Conservation (phyloP, 1,284 basidiomycete species). For the Cryptococcus jaspeensis region DNA sequence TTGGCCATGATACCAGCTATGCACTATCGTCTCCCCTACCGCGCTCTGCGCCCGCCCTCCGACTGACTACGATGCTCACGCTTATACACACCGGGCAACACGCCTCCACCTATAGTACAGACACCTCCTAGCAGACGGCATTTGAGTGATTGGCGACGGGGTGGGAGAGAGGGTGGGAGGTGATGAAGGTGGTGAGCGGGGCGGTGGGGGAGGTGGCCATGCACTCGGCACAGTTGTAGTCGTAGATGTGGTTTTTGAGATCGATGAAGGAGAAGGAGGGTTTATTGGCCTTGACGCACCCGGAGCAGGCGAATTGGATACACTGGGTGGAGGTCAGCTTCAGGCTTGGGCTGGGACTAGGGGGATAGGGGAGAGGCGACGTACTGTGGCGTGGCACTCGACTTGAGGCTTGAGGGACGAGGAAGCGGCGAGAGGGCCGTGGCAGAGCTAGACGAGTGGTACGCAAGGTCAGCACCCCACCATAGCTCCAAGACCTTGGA, state of each 20-base stretch:
- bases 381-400: conserved; percentile 21
- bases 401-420: conserved; percentile 9
- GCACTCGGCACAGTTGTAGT: conserved; percentile 22
- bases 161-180: conserved; percentile 1
- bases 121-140: conserved; percentile 6
- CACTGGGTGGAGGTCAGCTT: conserved; percentile 11
- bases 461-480: conserved; percentile 1
- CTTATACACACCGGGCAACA: no score
- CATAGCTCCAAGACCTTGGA: neutral
- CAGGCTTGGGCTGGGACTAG: neutral
- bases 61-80: no score
- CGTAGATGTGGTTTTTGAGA: conserved; percentile 22
- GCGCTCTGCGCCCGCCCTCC: neutral
- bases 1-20: neutral
- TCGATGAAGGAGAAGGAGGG: conserved; percentile 18
- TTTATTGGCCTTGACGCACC: conserved; percentile 18
- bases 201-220: conserved; percentile 6
- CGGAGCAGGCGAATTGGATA: conserved; percentile 25
- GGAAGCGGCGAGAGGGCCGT: conserved; percentile 17
- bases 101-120: neutral
- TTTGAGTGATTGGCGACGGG: neutral
- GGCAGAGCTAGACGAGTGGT: conserved; percentile 18
- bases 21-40: neutral
- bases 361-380: neutral
- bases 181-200: conserved; percentile 7